Base-by-base conservation (phyloP, 2,329 filamentous ascomycete genomes). In the Sarocladium brachiariae region DNA sequence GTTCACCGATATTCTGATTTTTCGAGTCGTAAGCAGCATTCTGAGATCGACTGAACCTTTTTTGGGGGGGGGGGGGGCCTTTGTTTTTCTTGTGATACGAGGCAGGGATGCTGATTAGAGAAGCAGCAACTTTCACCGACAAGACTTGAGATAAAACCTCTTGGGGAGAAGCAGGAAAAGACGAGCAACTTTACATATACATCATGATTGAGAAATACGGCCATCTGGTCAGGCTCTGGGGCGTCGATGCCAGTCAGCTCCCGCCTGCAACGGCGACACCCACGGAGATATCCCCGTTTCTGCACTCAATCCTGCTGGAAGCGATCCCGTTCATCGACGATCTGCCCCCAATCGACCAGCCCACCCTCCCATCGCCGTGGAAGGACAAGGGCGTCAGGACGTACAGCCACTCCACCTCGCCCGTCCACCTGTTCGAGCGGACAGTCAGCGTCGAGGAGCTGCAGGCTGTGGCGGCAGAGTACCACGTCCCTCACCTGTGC, bases 321-420 rank as follows among this genome's bases (percentile, higher is more conserved):
- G 76, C 78, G 19, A 63, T 80, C 24, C 70, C 73, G 1, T 84
- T 87, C 61, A 71, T 84, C 60, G 73, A 75, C 58, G 69, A 70
- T 9, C 72, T 79, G 30, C 72, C 80, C 7, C 72, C 76, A 19
- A 55, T 60, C 31, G 65, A 66, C 51, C 59, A 57, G 25, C 31
- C 53, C 19, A 41, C 55, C 35, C n/a, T 53, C 43, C 47, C 45
- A 21, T 55, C 63, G 18, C 41, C 58, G 19, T 84, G 81, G 77
- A 75, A 74, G 53, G 58, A 63, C 33, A 78, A 77, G 59, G 70
- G 70, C 18, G 61, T 61, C 51, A 81, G 78, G 63, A 66, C 62
- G 10, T 78, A 72, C 50, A 58, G 69, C 3, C 69, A 74, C n/a
- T 76, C 76, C 2, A 63, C 65, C 14, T 74, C 78, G 8, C 64